A percentile compares a stretch with the other conserved stretches of the same genome.
Evolutionary conservation across 225 moss, liverwort and hornwort species (phyloP).

Genomic region (Polytrichum commune): DNA sequence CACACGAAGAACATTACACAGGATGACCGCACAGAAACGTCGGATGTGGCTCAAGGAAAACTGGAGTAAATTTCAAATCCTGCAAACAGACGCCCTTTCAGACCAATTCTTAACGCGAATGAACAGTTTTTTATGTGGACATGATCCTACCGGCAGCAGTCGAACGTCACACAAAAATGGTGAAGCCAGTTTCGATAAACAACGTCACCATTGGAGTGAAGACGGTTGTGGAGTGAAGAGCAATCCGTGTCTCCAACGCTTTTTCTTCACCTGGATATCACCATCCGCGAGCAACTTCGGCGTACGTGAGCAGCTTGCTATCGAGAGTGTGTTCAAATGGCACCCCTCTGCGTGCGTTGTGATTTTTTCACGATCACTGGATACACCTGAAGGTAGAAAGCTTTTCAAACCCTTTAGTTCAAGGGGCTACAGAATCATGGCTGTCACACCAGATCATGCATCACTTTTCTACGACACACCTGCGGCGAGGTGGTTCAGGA

Average conservation of each 20-base stretch:
- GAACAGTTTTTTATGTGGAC: slow-evolving; percentile 28
- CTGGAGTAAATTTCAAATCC: slow-evolving; percentile 43
- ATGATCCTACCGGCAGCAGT: not conserved
- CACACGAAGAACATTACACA: slow-evolving; percentile 17
- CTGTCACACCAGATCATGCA: slow-evolving; percentile 34
- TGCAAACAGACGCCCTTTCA: slow-evolving; percentile 31
- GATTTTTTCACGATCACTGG: slow-evolving; percentile 49
- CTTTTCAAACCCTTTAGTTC: slow-evolving; percentile 32
- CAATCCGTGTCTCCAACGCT: slow-evolving; percentile 34
- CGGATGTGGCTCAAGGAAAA: slow-evolving; percentile 36
- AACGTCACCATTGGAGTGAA: not conserved
- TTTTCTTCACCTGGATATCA: slow-evolving; percentile 65
- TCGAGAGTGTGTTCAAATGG: slow-evolving; percentile 59
- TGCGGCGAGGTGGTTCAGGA: slow-evolving; percentile 35
- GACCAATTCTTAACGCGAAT: slow-evolving; percentile 34
- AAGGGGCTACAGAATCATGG: slow-evolving; percentile 24
- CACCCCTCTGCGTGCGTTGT: slow-evolving; percentile 54
- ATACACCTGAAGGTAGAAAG: slow-evolving; percentile 27
- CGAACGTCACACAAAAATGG: not conserved
- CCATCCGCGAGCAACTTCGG: slow-evolving; percentile 34
- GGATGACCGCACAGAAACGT: slow-evolving; percentile 29
- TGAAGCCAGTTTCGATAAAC: not conserved
- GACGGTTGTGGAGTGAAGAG: not conserved
- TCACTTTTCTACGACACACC: slow-evolving; percentile 31
- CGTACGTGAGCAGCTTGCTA: slow-evolving; percentile 35